These are phyloP conservation scores for Angomonas deanei DNA, from an alignment of 208 protist species.

Conservation along the genomic window DNA sequence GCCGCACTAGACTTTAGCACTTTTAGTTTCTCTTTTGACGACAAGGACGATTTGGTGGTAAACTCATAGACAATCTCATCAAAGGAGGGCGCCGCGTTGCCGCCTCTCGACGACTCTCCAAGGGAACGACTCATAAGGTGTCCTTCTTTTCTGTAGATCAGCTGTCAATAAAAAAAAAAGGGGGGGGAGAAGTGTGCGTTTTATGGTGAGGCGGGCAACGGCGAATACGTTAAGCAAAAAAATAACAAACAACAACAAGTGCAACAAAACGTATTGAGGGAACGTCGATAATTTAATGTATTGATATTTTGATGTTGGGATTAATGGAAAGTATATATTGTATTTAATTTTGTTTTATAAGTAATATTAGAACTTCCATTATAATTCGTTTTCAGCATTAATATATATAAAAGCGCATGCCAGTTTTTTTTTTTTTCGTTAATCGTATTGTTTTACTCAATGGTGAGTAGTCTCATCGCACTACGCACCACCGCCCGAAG, in stretches of 20 bases:
- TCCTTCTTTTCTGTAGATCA: too few species aligned
- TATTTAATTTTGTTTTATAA: too few species aligned
- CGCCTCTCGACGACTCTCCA: too few species aligned
- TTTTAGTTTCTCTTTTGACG: conserved; percentile 4
- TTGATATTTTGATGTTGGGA: too few species aligned
- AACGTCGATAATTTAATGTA: too few species aligned
- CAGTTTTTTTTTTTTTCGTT: background rate
- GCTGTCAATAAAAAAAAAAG: background rate
- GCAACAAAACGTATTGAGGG: background rate
- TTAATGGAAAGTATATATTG: background rate
- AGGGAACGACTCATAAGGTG: too few species aligned
- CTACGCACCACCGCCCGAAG: conserved; percentile 43
- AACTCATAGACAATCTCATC: conserved; percentile 20
- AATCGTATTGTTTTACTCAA: background rate
- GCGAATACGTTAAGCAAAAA: too few species aligned
- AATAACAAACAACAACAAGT: conserved; percentile 9
- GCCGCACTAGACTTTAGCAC: conserved; percentile 11
- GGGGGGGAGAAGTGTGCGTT: too few species aligned
- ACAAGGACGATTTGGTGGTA: conserved; percentile 9
- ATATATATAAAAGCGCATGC: background rate
- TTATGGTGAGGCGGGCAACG: too few species aligned
- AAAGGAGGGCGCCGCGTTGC: background rate
- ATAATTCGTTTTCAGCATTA: too few species aligned
- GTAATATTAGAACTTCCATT: too few species aligned
- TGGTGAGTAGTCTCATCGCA: background rate